Percentiles rank a stretch among this genome's conserved stretches.
Conservation (phyloP, 1,139 yeast species). For the Arxiozyma telluris region DNA sequence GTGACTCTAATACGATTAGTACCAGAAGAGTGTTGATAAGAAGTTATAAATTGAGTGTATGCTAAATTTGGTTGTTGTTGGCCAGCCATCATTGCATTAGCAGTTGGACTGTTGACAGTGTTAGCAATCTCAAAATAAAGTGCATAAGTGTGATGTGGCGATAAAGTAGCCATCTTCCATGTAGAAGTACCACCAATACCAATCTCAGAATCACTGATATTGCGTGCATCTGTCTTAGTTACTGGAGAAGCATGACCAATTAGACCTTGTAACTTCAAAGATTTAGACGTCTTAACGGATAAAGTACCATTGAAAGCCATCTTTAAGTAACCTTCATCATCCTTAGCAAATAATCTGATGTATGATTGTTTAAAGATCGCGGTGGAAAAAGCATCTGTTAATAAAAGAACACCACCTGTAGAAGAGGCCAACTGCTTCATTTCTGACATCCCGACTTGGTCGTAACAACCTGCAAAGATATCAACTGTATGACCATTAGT, state of each 20-base stretch:
- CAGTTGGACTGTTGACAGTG: conserved; percentile 34
- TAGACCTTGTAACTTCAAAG: conserved; percentile 81
- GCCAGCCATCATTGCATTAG: conserved; percentile 16
- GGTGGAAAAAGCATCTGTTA: conserved; percentile 93
- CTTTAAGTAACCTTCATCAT: conserved; percentile 70
- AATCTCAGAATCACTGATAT: conserved; percentile 85
- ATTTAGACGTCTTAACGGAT: conserved; percentile 82
- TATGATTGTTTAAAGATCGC: conserved; percentile 93
- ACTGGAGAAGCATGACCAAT: conserved; percentile 88
- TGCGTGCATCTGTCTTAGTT: conserved; percentile 47
- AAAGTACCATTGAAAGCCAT: conserved; percentile 85
- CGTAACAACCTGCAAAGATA: conserved; percentile 94
- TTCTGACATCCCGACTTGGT: conserved; percentile 95
- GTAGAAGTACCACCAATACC: conserved; percentile 89
- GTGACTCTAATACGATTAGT: conserved; percentile 86
- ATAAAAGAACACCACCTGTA: conserved; percentile 88
- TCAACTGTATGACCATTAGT: conserved; percentile 83
- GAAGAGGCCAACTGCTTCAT: conserved; percentile 83
- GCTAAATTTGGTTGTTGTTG: conserved; percentile 27
- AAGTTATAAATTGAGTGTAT: conserved; percentile 57
- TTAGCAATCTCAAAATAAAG: conserved; percentile 78
- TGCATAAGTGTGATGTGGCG: conserved; percentile 83
- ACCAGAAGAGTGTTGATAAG: conserved; percentile 73
- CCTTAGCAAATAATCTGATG: conserved; percentile 77
- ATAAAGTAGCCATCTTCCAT: conserved; percentile 74